Evolutionary conservation across 1,284 basidiomycete species (phyloP), one percentile per base, ranked within the genome.

Genomic region (Schizophyllum commune): DNA sequence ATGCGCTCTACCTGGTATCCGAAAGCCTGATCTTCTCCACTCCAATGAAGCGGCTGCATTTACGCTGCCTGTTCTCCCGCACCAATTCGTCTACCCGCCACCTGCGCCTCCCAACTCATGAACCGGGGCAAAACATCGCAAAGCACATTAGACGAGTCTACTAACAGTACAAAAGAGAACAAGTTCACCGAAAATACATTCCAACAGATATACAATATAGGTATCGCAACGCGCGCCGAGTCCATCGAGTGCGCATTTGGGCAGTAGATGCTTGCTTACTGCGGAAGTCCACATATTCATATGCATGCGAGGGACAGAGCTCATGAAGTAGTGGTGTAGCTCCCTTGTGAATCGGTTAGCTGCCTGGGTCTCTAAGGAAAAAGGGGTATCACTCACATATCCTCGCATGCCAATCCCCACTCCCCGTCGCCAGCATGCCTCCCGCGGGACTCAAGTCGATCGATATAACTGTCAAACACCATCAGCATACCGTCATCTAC

Each of bases 401-500:
- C 71, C 85, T 75, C 8, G 86, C 86, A 66, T 84, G 83, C 75
- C 86, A 89, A 70, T 92, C 89, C 7, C 89, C 89, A 66, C 83
- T 85, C 32, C 89, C 89, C 19, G 87, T 90, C 0, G 89, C 89
- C 27, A 92, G 75, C 57, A 89, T 72, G 32, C 81, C 83, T 7
- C 84, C 85, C 4, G 81, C 79, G 13, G 86, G 85, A 63, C 85
- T 86, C 51, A 92, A 75, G 67, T 89, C 87, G 68, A 91, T 91
- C n/a, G 86, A 88, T 68, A 92, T 92, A 66, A 91, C 89, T 83
- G 69, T 32, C 19, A 8, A 34, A 7, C 55, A 2, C 19, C 8
- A 27, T 51, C 5, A 60, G 51, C 13, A 17, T 47, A 11, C 33
- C 13, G 17, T 17, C 15, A 11, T 53, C 8, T n/a, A 7, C 4